Percentiles rank a stretch among this genome's conserved stretches.
Conservation (phyloP, 169 alveolate species). For the Plasmodium relictum region DNA sequence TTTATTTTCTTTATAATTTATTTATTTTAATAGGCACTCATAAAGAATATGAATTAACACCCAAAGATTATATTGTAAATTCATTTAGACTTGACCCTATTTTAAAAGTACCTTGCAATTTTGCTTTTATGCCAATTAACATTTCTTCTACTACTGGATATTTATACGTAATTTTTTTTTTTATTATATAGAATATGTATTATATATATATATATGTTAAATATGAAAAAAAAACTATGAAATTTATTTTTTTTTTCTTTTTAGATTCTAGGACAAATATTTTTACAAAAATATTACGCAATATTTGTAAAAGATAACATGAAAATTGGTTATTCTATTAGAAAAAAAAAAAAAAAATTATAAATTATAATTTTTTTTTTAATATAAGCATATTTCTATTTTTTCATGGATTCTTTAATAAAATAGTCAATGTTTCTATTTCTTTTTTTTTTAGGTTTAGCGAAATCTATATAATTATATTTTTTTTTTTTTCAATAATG, state of each 20-base stretch:
- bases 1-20: background rate
- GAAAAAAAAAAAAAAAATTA: background rate
- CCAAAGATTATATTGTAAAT: slow-evolving; percentile 66
- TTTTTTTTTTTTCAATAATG: background rate
- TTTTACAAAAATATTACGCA: slow-evolving; percentile 76
- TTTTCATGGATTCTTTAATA: background rate
- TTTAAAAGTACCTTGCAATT: slow-evolving; percentile 73
- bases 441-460: slow-evolving; percentile 43
- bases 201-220: background rate
- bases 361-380: background rate
- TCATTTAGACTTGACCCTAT: slow-evolving; percentile 60
- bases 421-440: background rate
- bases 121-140: slow-evolving; percentile 77
- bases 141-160: slow-evolving; percentile 71
- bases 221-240: background rate
- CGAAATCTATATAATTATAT: slow-evolving; percentile 54
- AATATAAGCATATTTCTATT: background rate
- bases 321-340: slow-evolving; percentile 36
- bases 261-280: slow-evolving; percentile 76
- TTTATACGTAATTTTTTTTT: slow-evolving; percentile 37
- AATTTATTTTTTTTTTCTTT: background rate
- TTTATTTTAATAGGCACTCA: slow-evolving; percentile 23
- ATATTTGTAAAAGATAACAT: slow-evolving; percentile 75
- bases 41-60: slow-evolving; percentile 69
- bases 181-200: background rate